These are phyloP conservation scores for Umbilicaria muhlenbergii DNA, from an alignment of 495 filamentous ascomycete species.

Conservation along the genomic window DNA sequence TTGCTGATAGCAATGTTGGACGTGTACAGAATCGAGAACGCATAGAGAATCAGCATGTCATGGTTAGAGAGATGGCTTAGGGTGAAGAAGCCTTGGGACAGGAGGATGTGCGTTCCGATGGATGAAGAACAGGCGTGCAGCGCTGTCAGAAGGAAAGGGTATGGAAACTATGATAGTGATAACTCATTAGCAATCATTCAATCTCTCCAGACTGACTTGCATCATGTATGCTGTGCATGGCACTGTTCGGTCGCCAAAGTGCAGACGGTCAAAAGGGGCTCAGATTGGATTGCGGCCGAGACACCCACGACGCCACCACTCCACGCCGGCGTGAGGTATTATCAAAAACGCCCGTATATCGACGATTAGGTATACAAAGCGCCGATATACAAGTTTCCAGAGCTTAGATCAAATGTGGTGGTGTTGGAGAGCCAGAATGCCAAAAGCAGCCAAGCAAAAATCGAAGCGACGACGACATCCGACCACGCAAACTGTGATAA, in stretches of 20 bases:
- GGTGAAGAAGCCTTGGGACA: slow-evolving; percentile 26
- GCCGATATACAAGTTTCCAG: background rate
- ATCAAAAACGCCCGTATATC: background rate
- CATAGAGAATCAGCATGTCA: slow-evolving; percentile 27
- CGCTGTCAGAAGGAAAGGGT: slow-evolving; percentile 38
- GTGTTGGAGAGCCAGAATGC: too few species aligned
- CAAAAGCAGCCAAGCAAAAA: too few species aligned
- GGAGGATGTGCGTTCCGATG: slow-evolving; percentile 29
- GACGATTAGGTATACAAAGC: background rate
- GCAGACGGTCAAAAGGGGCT: too few species aligned
- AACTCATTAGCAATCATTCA: too few species aligned
- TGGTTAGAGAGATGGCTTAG: slow-evolving; percentile 25
- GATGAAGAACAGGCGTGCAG: slow-evolving; percentile 34
- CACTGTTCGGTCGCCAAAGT: too few species aligned
- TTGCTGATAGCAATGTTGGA: slow-evolving; percentile 39
- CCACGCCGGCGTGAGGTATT: background rate
- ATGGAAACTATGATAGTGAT: slow-evolving; percentile 9
- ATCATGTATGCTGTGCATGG: too few species aligned
- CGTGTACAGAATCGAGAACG: slow-evolving; percentile 40
- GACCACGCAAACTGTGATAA: too few species aligned
- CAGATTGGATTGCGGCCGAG: too few species aligned
- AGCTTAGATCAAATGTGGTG: background rate
- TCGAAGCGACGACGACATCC: too few species aligned
- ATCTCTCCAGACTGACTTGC: too few species aligned
- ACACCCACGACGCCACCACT: too few species aligned